Percentiles rank a stretch among this genome's conserved stretches.
Evolutionary conservation across 768 basidiomycete genomes (phyloP).

Genomic region (Trametes punicea): DNA sequence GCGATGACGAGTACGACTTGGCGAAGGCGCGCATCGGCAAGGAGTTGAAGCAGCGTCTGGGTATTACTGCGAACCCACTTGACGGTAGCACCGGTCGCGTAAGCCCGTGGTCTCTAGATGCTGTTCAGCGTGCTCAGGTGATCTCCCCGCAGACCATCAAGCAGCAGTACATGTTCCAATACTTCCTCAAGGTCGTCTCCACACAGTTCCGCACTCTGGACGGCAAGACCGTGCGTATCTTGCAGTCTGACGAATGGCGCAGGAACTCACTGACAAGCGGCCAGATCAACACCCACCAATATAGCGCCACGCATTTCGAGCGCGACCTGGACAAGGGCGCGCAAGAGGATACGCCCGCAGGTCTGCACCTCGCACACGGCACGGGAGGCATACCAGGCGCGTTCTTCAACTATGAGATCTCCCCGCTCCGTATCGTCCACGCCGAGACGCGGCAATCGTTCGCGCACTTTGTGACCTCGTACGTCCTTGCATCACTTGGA

Average conservation of each 20-base stretch:
- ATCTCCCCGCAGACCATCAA: slow-evolving; percentile 55
- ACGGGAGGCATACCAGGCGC: slow-evolving; percentile 76
- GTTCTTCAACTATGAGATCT: slow-evolving; percentile 95
- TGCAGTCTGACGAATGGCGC: background rate
- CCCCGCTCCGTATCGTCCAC: slow-evolving; percentile 92
- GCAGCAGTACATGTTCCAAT: slow-evolving; percentile 94
- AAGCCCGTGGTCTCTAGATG: slow-evolving; percentile 16
- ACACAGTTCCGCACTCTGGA: slow-evolving; percentile 89
- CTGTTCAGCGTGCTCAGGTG: slow-evolving; percentile 7
- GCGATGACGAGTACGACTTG: slow-evolving; percentile 78
- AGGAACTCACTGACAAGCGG: background rate
- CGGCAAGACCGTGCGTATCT: slow-evolving; percentile 55
- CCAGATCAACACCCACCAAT: slow-evolving; percentile 90
- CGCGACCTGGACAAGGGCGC: slow-evolving; percentile 74
- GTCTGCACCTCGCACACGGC: slow-evolving; percentile 74
- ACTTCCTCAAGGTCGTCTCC: slow-evolving; percentile 98
- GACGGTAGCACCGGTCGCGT: slow-evolving; percentile 62
- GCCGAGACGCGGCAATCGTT: slow-evolving; percentile 90
- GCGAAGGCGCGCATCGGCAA: slow-evolving; percentile 58
- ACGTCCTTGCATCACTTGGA: slow-evolving; percentile 32
- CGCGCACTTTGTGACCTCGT: slow-evolving; percentile 98
- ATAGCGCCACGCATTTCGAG: slow-evolving; percentile 95
- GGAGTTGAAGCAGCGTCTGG: slow-evolving; percentile 68
- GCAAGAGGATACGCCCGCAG: slow-evolving; percentile 53
- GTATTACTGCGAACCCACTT: slow-evolving; percentile 73